Evolutionary conservation across 1,284 basidiomycete species (phyloP), one percentile per base, ranked within the genome.

Genomic region (Cutaneotrichosporon daszewskae): DNA sequence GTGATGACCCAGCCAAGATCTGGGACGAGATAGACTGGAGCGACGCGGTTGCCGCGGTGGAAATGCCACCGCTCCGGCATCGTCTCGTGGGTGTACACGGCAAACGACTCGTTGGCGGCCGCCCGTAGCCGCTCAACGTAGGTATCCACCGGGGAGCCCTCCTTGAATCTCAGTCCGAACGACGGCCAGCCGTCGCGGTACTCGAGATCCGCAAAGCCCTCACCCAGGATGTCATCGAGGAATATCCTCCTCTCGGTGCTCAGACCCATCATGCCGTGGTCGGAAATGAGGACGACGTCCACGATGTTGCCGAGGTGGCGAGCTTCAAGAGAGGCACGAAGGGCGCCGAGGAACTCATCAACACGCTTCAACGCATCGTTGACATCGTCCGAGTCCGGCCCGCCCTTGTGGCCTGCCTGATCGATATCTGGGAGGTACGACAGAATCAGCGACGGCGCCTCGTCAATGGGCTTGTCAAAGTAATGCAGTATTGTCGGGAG

Each of bases 241-340:
- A 83, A 89, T 27, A 94, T 73, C 40, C 82, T 74, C 37, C 83
- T 78, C 0, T 82, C 79, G 53, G 85, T 77, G 50, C 80, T 82
- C 8, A 88, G 92, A 55, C 84, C 82, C 0, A 82, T 84, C 90
- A 95, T 94, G 4, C 90, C 91, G 62, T 95, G 90, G 67, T 95
- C 91, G 47, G 83, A 86, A 39, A 95, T 87, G 57, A 92, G 88
- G 20, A 94, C 77, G 22, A 95, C 75, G 64, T 95, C 87, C 23
- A 92, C 83, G 22, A 94, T 84, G 27, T 84, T 78, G 1, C 79
- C 80, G 24, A 92, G 74, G 59, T 90, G 87, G 3, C 90, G 79
- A n/a, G 73, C 69, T 23, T 76, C 76, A 24, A 94, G 71, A 2
- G 77, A 74, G 3, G 71, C 66, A 1, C 84, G 79, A 12, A 95